phyloP scores from a whole-genome alignment of 2,329 filamentous ascomycete species.

The Penicillium sp. region DNA sequence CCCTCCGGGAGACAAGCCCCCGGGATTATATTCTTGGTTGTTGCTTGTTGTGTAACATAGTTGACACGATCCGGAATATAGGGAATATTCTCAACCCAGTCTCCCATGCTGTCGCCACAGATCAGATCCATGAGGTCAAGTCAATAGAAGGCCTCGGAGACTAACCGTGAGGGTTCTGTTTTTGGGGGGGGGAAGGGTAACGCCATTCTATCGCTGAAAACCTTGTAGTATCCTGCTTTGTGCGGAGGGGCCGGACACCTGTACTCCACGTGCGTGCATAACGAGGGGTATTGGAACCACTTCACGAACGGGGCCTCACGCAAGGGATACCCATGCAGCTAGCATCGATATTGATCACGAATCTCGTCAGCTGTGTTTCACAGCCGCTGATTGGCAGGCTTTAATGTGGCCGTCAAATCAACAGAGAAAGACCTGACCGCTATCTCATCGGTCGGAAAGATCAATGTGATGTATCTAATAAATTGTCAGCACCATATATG shows the following conservation, averaged over 20 bases:
- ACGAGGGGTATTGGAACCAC: neutral
- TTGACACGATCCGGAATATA: conserved; percentile 34
- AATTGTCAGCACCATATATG: neutral
- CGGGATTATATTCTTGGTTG: conserved; percentile 7
- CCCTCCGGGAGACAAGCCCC: conserved; percentile 34
- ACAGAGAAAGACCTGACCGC: neutral
- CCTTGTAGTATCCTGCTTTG: neutral
- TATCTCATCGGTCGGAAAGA: neutral
- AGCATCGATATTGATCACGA: neutral
- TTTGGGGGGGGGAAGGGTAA: no score
- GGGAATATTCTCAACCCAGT: conserved; percentile 7
- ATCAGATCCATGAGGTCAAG: no score
- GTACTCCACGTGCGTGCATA: neutral
- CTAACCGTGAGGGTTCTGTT: no score
- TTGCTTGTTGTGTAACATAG: conserved; percentile 27
- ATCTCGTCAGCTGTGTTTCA: neutral
- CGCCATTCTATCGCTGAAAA: no score
- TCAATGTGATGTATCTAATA: neutral
- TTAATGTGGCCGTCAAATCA: neutral
- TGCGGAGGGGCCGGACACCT: neutral
- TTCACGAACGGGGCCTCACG: neutral
- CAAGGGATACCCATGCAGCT: neutral
- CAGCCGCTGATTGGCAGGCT: neutral
- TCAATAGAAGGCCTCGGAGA: no score
- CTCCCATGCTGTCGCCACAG: neutral